phyloP scores from a whole-genome alignment of 768 basidiomycete genomes.

The Amanita jacksonii region DNA sequence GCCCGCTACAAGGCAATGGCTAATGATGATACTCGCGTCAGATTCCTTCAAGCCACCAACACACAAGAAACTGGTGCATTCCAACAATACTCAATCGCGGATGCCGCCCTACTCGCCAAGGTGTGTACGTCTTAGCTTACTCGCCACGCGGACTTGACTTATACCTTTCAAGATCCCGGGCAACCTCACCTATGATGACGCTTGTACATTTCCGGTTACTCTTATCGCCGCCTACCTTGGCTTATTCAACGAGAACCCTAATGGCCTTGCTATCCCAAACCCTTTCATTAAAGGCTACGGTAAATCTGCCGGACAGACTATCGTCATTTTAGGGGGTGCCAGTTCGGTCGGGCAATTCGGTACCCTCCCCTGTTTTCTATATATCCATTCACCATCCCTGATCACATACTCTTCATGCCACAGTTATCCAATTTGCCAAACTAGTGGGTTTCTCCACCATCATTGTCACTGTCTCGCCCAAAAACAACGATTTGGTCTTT shows the following conservation, averaged over 20 bases:
- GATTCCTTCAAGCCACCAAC: constrained; percentile 31
- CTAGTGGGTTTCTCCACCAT: constrained; percentile 32
- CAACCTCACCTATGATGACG: no score
- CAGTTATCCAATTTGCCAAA: constrained; percentile 32
- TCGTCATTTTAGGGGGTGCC: constrained; percentile 16
- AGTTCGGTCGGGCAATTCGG: constrained; percentile 16
- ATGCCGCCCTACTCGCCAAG: constrained; percentile 11
- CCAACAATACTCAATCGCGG: constrained; percentile 35
- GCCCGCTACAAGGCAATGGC: no score
- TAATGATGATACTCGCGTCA: constrained; percentile 9
- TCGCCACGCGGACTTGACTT: no score
- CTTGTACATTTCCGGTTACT: no score
- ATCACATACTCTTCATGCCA: constrained; percentile 15
- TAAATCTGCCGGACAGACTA: constrained; percentile 6
- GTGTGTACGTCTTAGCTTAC: no score
- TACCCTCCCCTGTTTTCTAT: no score
- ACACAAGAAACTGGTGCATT: constrained; percentile 29
- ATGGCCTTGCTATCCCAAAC: no score
- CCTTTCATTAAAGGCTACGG: no score
- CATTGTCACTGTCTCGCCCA: constrained; percentile 25
- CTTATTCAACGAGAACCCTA: no score
- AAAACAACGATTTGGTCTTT: constrained; percentile 12
- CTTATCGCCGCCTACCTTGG: no score
- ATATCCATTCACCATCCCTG: not conserved
- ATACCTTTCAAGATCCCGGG: no score